Conservation (phyloP, 768 basidiomycete genomes). For the Tephrocybe sp. region DNA sequence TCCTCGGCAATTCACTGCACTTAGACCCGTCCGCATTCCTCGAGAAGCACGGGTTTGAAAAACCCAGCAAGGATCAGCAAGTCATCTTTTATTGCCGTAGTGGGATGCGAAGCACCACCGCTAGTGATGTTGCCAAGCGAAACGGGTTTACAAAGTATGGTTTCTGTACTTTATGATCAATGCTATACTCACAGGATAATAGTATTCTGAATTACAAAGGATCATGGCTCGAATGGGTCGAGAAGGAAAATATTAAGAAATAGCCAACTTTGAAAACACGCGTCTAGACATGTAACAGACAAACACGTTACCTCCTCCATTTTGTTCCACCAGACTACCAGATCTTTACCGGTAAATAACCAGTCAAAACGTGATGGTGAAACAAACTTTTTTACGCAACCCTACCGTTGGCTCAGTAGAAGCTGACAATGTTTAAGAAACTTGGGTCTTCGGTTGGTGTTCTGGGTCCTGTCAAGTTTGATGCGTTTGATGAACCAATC, state of each 20-base stretch:
- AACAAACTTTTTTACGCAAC: no score
- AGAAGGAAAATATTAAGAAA: conserved; percentile 39
- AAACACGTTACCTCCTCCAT: no score
- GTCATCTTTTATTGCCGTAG: conserved; percentile 90
- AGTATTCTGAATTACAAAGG: conserved; percentile 79
- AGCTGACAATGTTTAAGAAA: no score
- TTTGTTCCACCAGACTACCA: no score
- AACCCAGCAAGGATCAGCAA: conserved; percentile 68
- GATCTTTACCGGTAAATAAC: no score
- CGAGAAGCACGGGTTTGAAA: conserved; percentile 67
- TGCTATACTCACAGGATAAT: neutral
- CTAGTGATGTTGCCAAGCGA: conserved; percentile 76
- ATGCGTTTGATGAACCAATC: conserved; percentile 33
- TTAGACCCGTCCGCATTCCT: conserved; percentile 54
- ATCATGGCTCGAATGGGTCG: conserved; percentile 86
- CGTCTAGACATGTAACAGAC: no score
- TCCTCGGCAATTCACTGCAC: conserved; percentile 65
- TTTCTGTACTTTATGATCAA: conserved; percentile 2
- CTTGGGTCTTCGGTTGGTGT: no score
- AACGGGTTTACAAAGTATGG: conserved; percentile 80
- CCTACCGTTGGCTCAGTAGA: no score
- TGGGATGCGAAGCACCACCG: conserved; percentile 78
- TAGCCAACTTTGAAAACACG: conserved; percentile 1
- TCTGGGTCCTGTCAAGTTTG: neutral
- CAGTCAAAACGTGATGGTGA: no score